Conservation (phyloP, 208 protist species). For the Zelonia costaricensis region DNA sequence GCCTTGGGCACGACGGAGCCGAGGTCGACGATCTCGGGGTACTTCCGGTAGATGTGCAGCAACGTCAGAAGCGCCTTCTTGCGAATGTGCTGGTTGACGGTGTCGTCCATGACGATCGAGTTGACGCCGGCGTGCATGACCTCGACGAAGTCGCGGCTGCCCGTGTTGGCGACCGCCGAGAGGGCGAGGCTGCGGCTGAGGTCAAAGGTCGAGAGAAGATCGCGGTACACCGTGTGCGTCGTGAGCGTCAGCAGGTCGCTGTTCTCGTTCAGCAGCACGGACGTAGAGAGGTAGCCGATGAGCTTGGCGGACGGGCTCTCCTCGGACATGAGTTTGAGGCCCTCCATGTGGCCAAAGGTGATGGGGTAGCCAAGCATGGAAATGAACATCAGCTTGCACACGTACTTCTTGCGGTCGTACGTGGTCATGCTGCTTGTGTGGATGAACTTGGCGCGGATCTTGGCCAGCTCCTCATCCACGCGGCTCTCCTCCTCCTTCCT, state of each 20-base stretch:
- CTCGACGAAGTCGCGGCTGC: slow-evolving; percentile 98
- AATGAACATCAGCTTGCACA: slow-evolving; percentile 99
- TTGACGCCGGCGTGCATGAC: slow-evolving; percentile 94
- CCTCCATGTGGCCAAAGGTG: slow-evolving; percentile 99
- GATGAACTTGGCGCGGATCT: slow-evolving; percentile 98
- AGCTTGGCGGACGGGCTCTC: slow-evolving; percentile 97
- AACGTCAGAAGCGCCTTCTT: slow-evolving; percentile 99
- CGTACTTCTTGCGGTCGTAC: slow-evolving; percentile 99
- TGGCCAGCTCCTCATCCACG: slow-evolving; percentile 98
- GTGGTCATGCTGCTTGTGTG: slow-evolving; percentile 71
- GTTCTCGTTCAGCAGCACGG: slow-evolving; percentile 97
- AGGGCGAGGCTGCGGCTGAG: slow-evolving; percentile 96
- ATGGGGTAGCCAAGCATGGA: slow-evolving; percentile 99
- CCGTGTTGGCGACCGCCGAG: slow-evolving; percentile 97
- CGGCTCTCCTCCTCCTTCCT: slow-evolving; percentile 95
- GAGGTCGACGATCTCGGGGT: slow-evolving; percentile 88
- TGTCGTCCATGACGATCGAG: slow-evolving; percentile 90
- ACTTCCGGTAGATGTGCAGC: slow-evolving; percentile 96
- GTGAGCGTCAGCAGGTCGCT: slow-evolving; percentile 97
- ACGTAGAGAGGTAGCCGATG: slow-evolving; percentile 97
- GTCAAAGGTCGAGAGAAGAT: slow-evolving; percentile 94
- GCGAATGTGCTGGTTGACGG: slow-evolving; percentile 84
- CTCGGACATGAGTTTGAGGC: slow-evolving; percentile 96
- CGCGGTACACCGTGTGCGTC: slow-evolving; percentile 96
- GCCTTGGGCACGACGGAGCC: slow-evolving; percentile 67